Conservation (phyloP, 1,284 basidiomycete genomes). For the Neolentinus lepideus region DNA sequence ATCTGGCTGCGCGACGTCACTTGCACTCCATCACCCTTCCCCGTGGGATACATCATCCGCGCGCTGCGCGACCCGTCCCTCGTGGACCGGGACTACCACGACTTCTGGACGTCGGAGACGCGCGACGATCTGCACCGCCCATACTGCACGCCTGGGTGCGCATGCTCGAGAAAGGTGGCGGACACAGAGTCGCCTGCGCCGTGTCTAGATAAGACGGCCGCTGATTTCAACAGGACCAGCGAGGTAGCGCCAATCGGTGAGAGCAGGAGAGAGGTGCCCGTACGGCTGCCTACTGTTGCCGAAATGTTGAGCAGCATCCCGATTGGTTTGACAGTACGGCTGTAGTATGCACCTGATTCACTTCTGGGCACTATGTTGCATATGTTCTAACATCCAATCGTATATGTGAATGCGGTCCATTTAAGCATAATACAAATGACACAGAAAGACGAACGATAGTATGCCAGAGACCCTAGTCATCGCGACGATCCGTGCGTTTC, state of each 20-base stretch:
- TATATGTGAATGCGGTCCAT: no score
- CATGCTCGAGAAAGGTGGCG: background rate
- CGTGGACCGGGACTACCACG: background rate
- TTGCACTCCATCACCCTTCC: background rate
- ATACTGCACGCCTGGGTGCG: conserved; percentile 1
- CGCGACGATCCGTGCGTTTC: background rate
- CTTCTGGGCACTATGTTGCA: no score
- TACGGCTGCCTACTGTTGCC: background rate
- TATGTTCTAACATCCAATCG: no score
- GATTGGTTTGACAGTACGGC: background rate
- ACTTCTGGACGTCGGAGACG: background rate
- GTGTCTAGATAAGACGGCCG: background rate
- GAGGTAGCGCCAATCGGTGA: background rate
- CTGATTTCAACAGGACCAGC: background rate
- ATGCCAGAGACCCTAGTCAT: background rate
- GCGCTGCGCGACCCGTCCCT: background rate
- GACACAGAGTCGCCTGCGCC: no score
- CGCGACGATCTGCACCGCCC: background rate
- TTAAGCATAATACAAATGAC: no score
- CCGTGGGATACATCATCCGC: background rate
- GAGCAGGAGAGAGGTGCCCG: background rate
- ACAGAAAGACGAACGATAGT: background rate
- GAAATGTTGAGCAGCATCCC: background rate
- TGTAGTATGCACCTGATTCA: background rate
- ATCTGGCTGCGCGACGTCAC: background rate